Conservation (phyloP, 2,329 filamentous ascomycete species). For the Aspergillus hiratsukae region DNA sequence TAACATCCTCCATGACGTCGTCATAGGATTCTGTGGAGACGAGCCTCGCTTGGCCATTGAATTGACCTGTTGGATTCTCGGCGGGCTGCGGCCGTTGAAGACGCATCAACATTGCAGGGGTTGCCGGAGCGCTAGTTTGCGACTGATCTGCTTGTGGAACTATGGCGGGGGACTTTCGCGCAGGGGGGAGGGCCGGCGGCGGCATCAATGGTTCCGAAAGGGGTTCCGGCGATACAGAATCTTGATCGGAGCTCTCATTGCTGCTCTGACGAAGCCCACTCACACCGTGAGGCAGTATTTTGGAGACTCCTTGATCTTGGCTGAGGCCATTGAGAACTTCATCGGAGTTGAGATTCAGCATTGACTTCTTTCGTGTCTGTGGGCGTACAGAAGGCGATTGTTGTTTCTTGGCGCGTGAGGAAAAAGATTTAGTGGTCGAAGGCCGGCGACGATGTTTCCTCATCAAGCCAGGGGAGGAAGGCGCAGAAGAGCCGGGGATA, state of each 20-base stretch:
- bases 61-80: constrained; percentile 35
- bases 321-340: constrained; percentile 32
- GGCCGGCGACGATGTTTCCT: constrained; percentile 38
- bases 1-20: constrained; percentile 59
- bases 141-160: constrained; percentile 27
- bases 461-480: constrained; percentile 30
- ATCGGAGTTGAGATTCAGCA: constrained; percentile 28
- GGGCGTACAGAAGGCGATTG: constrained; percentile 44
- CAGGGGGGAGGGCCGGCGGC: constrained; percentile 43
- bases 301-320: constrained; percentile 29
- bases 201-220: constrained; percentile 49
- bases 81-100: constrained; percentile 50
- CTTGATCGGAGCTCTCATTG: constrained; percentile 43
- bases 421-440: constrained; percentile 30
- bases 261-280: constrained; percentile 33
- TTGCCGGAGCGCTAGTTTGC: constrained; percentile 59
- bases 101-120: constrained; percentile 83
- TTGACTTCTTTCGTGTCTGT: constrained; percentile 34
- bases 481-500: constrained; percentile 27
- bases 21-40: constrained; percentile 44
- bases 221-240: constrained; percentile 48
- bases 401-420: constrained; percentile 35
- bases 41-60: constrained; percentile 30
- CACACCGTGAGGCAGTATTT: constrained; percentile 21
- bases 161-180: constrained; percentile 39